phyloP scores from a whole-genome alignment of 2,329 filamentous ascomycete species.

The Trichophyton simii region DNA sequence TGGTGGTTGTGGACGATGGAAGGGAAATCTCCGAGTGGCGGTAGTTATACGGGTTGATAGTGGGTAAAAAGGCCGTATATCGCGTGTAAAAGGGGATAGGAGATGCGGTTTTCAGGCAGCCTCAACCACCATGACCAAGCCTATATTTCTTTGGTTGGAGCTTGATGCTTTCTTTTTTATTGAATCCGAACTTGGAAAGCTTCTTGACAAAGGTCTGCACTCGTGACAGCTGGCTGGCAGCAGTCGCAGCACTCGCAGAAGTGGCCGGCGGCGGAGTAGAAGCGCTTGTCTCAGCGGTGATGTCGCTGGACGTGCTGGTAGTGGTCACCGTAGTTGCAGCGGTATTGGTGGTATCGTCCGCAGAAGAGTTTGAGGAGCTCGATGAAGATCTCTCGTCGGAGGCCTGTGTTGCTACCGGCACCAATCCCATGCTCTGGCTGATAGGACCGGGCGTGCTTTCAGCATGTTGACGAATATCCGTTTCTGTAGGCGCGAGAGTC shows the following conservation, averaged over 20 bases:
- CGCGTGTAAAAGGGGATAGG: neutral
- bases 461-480: neutral
- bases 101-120: neutral
- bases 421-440: neutral
- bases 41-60: neutral
- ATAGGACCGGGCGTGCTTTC: neutral
- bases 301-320: neutral
- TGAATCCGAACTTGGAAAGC: neutral
- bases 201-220: neutral
- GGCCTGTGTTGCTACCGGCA: neutral
- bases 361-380: neutral
- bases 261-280: too few species aligned
- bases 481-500: neutral
- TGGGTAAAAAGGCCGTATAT: neutral
- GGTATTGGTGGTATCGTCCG: neutral
- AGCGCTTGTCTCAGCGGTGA: neutral
- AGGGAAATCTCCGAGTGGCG: neutral
- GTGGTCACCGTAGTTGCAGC: neutral
- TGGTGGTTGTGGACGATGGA: neutral
- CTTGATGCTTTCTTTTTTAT: slow-evolving; percentile 1
- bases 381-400: neutral
- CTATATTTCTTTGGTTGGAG: neutral
- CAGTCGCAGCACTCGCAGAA: too few species aligned
- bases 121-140: neutral
- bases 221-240: neutral